Conservation (phyloP, 2,329 filamentous ascomycete species). For the Aspergillus fischeri region DNA sequence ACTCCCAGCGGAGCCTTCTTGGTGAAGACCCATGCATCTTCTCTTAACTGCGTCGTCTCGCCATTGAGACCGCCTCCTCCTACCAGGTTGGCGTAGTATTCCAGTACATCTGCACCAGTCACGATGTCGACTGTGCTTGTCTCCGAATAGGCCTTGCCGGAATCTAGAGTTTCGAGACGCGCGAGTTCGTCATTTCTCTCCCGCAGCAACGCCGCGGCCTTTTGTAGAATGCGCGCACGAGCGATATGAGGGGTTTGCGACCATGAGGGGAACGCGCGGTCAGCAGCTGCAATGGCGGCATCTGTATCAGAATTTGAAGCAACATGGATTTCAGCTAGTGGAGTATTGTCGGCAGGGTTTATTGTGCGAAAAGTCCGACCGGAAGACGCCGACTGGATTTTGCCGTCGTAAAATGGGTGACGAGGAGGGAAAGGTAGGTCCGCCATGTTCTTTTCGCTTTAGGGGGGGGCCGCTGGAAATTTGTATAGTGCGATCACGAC, state of each 20-base stretch:
- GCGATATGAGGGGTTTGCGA: conserved; percentile 69
- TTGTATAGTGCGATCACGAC: conserved; percentile 17
- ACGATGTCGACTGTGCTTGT: conserved; percentile 79
- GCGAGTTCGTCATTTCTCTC: conserved; percentile 76
- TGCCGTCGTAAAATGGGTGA: conserved; percentile 73
- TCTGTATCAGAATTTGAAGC: conserved; percentile 66
- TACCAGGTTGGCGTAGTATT: conserved; percentile 79
- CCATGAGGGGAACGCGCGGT: conserved; percentile 70
- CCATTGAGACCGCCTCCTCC: conserved; percentile 75
- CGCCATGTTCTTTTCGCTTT: conserved; percentile 20
- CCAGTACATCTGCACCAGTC: conserved; percentile 78
- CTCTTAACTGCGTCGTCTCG: conserved; percentile 68
- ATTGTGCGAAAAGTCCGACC: conserved; percentile 65
- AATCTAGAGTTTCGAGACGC: conserved; percentile 75
- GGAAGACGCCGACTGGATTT: conserved; percentile 57
- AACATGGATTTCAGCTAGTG: conserved; percentile 67
- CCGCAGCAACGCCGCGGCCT: conserved; percentile 69
- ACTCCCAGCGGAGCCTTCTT: conserved; percentile 78
- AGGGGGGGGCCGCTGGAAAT: conserved; percentile 15
- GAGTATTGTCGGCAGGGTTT: conserved; percentile 66
- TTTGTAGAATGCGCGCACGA: conserved; percentile 73
- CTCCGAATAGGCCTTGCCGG: conserved; percentile 80
- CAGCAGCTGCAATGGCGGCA: conserved; percentile 66
- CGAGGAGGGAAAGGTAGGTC: conserved; percentile 45
- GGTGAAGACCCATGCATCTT: conserved; percentile 77